These are phyloP conservation scores for Lomentospora prolificans DNA, from an alignment of 2,329 filamentous ascomycete species.

Conservation along the genomic window DNA sequence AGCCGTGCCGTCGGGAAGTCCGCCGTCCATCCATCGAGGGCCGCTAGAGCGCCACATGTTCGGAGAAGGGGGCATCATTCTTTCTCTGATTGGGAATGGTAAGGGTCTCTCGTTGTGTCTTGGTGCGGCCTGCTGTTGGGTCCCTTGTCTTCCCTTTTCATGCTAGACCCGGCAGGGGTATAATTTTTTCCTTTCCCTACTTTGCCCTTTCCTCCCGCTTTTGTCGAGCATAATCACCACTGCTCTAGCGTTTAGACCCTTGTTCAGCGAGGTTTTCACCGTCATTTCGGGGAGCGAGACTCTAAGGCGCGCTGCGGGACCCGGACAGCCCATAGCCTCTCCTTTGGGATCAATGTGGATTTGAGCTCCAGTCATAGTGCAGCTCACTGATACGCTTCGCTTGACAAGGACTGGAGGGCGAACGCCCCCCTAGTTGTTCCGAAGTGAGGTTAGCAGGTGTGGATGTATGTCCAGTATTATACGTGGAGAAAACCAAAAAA, in stretches of 20 bases:
- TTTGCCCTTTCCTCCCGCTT: not conserved
- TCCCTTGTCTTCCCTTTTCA: not conserved
- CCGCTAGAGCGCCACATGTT: not conserved
- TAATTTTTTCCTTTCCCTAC: not conserved
- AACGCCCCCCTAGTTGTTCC: too few species aligned
- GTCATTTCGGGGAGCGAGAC: not conserved
- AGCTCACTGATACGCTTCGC: too few species aligned
- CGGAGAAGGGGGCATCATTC: not conserved
- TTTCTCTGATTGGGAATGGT: not conserved
- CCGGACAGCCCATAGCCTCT: not conserved
- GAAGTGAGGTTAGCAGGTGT: too few species aligned
- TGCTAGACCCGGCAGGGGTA: too few species aligned
- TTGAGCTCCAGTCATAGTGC: too few species aligned
- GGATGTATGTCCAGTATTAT: too few species aligned
- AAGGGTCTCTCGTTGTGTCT: not conserved
- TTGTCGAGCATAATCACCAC: not conserved
- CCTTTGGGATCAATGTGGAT: not conserved
- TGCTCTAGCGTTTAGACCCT: not conserved
- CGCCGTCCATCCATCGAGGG: not conserved
- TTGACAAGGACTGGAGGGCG: too few species aligned
- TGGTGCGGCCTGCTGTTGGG: not conserved
- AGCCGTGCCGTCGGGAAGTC: conserved; percentile 2
- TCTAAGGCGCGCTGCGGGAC: not conserved
- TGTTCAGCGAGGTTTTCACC: not conserved
- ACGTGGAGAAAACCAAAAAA: too few species aligned